phyloP scores from a whole-genome alignment of 805 yeast species.

The Blastobotrys terrestris region DNA sequence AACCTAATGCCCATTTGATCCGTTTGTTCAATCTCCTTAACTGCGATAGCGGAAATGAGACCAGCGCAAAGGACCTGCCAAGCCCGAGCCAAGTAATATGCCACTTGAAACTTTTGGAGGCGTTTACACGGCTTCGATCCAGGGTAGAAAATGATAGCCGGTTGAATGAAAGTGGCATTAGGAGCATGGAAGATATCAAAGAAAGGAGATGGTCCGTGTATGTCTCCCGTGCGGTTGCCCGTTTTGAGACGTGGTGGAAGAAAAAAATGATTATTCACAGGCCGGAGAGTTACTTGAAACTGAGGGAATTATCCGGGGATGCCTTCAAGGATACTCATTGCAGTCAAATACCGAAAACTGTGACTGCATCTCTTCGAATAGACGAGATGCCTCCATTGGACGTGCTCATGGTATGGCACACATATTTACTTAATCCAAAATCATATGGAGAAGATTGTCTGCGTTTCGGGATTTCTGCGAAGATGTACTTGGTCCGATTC shows the following conservation, averaged over 20 bases:
- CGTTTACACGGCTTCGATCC: slow-evolving; percentile 7
- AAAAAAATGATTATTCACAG: background rate
- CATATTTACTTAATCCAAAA: slow-evolving; percentile 21
- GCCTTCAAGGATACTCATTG: too few species aligned
- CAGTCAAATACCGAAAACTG: background rate
- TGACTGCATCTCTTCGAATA: background rate
- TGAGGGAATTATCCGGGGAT: background rate
- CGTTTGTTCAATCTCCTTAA: background rate
- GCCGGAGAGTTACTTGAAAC: background rate
- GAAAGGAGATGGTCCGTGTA: slow-evolving; percentile 15
- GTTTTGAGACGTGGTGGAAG: slow-evolving; percentile 15
- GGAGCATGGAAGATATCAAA: background rate
- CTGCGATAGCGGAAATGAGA: background rate
- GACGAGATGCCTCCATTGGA: slow-evolving; percentile 18
- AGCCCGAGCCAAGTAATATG: slow-evolving; percentile 8
- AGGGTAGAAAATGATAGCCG: slow-evolving; percentile 9
- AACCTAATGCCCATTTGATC: background rate
- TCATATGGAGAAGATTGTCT: background rate
- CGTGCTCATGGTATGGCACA: slow-evolving; percentile 24
- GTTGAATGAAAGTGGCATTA: slow-evolving; percentile 6
- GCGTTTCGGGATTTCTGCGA: background rate
- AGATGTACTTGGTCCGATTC: background rate
- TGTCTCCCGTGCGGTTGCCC: slow-evolving; percentile 10
- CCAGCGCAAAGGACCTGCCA: too few species aligned
- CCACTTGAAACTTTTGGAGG: slow-evolving; percentile 14